Evolutionary conservation across 352 stramenopile species (phyloP), one percentile per base, ranked within the genome.

Genomic region (Phytophthora rubi): DNA sequence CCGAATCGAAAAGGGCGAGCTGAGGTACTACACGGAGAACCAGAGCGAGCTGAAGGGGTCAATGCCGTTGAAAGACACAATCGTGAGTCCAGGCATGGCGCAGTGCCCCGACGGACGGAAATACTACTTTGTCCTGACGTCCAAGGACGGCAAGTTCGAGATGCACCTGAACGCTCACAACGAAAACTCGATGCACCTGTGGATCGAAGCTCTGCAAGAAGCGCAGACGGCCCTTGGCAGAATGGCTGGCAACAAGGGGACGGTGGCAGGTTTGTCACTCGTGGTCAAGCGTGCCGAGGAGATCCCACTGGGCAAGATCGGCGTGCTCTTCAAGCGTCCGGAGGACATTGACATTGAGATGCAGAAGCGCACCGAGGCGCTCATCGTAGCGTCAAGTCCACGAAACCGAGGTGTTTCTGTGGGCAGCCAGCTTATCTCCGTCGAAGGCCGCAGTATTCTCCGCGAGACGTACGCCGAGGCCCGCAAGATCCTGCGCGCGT

Each of bases 121-220:
- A 39, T 91, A 92, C 67, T 96, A 96, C 63, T 96, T 96, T 62
- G 85, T 96, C 21, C 68, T 96, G 28, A 92, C 85, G 13, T 91
- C 86, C 35, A 90, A 87, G 52, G 86, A 93, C 53, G 80, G 84
- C 54, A 93, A 89, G 56, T 92, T 92, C 45, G 88, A 96, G 63
- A 91, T 96, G 77, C 89, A 96, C 52, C 58, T 96, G 61, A 94
- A 90, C 26, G 89, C 89, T 13, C 79, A 88, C 42, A 94, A 88
- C 35, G 88, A 96, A 44, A 81, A 77, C 28, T 85, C 83, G n/a
- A 96, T 96, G 89, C 88, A 93, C 33, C 73, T 84, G 28, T 96
- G 89, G 89, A 94, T 96, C 56, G 85, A 96, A 59, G 89, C 87
- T 35, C 70, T 96, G 42, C 85, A 93, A 66, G 85, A 94, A 65